These are phyloP conservation scores for Cladosporium velox DNA, from an alignment of 2,329 filamentous ascomycete species.

Conservation along the genomic window DNA sequence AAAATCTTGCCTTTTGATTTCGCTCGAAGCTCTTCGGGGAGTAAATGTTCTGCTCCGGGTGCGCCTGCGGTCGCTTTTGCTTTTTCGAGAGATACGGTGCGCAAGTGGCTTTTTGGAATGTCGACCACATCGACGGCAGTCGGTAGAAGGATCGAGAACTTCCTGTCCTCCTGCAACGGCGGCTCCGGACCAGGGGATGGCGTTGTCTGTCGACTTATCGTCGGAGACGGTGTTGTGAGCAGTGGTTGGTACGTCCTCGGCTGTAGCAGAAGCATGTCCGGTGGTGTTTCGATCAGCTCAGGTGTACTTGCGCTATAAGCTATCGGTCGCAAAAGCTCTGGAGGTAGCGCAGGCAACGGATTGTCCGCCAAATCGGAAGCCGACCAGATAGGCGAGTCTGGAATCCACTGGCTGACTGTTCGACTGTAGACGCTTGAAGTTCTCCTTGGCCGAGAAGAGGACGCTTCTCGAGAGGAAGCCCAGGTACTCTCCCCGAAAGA, in stretches of 20 bases:
- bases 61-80: constrained; percentile 31
- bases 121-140: constrained; percentile 18
- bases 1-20: constrained; percentile 24
- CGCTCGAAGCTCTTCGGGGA: constrained; percentile 38
- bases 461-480: constrained; percentile 9
- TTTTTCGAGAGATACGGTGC: constrained; percentile 33
- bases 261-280: constrained; percentile 23
- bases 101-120: constrained; percentile 24
- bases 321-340: constrained; percentile 29
- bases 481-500: not conserved
- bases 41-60: constrained; percentile 32
- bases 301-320: constrained; percentile 35
- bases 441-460: constrained; percentile 22
- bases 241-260: constrained; percentile 34
- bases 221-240: constrained; percentile 31
- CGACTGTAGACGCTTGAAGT: constrained; percentile 41
- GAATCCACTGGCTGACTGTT: constrained; percentile 32
- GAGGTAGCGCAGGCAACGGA: constrained; percentile 22
- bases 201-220: constrained; percentile 24
- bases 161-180: not conserved
- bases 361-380: constrained; percentile 28
- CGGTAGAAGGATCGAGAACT: constrained; percentile 25
- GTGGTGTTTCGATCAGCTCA: constrained; percentile 25
- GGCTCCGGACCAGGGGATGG: constrained; percentile 21
- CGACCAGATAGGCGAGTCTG: constrained; percentile 15